Percentiles rank a stretch among this genome's conserved stretches.
These are phyloP conservation scores for Apiospora pterosperma DNA, from an alignment of 2,329 filamentous ascomycete species.

Conservation along the genomic window DNA sequence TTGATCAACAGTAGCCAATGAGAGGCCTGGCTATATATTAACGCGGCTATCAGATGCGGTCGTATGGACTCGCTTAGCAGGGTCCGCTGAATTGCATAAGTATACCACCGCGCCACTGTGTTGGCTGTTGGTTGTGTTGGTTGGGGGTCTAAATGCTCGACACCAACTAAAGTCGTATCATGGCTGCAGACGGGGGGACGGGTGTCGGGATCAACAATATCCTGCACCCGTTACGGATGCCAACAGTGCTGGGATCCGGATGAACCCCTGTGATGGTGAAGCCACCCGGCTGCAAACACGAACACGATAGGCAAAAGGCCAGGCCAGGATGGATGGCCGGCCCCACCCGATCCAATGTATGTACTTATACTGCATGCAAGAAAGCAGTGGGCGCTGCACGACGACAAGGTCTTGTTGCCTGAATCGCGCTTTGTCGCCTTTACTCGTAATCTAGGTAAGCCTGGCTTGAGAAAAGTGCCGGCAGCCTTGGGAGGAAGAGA, in stretches of 20 bases:
- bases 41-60: constrained; percentile 6
- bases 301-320: not conserved
- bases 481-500: not conserved
- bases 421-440: not conserved
- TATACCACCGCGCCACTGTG: not conserved
- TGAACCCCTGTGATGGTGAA: not conserved
- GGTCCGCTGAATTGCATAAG: constrained; percentile 2
- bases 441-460: not conserved
- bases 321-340: not conserved
- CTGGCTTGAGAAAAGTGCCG: not conserved
- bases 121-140: not conserved
- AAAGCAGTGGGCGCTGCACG: not conserved
- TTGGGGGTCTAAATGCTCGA: not conserved
- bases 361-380: not conserved
- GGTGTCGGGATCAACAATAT: not conserved
- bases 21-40: not conserved
- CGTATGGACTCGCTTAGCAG: constrained; percentile 4
- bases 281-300: not conserved
- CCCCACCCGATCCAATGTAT: not conserved
- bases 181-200: not conserved
- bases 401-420: not conserved
- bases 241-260: not conserved
- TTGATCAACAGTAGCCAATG: constrained; percentile 3
- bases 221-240: not conserved
- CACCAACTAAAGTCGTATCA: not conserved